Conservation (phyloP, 164 flowering plant genomes). For the Nelumbo lutea region DNA sequence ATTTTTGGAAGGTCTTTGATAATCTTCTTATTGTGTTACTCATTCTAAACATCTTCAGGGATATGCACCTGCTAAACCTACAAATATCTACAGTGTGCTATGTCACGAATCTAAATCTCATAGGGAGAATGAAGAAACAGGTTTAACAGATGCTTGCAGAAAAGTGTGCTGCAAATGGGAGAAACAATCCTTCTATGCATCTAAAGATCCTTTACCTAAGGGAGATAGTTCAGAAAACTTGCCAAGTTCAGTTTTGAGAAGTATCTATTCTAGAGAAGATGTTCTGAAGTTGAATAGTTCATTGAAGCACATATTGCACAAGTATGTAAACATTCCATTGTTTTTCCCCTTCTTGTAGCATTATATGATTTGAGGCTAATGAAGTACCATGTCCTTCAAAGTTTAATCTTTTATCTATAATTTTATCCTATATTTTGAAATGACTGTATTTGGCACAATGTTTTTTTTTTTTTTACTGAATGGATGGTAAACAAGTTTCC, state of each 20-base stretch:
- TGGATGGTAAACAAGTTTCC: too few species aligned
- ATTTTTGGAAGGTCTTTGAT: neutral
- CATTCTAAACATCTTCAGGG: slow-evolving; percentile 35
- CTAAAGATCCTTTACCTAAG: slow-evolving; percentile 12
- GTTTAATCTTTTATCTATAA: neutral
- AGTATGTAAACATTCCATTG: slow-evolving; percentile 37
- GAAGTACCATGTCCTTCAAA: neutral
- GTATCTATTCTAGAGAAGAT: slow-evolving; percentile 15
- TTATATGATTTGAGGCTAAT: neutral
- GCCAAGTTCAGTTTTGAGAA: slow-evolving; percentile 20
- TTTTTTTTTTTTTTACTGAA: too few species aligned
- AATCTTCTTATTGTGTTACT: slow-evolving; percentile 1
- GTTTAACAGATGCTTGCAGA: slow-evolving; percentile 10
- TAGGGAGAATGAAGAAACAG: slow-evolving; percentile 11
- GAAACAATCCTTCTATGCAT: slow-evolving; percentile 6
- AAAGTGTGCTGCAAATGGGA: slow-evolving; percentile 20
- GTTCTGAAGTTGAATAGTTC: slow-evolving; percentile 16
- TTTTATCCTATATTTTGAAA: neutral
- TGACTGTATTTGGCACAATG: neutral
- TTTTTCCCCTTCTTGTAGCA: neutral
- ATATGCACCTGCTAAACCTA: slow-evolving; percentile 34
- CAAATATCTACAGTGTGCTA: slow-evolving; percentile 37
- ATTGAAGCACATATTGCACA: slow-evolving; percentile 40
- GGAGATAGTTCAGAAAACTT: slow-evolving; percentile 13
- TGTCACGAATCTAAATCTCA: slow-evolving; percentile 18